Evolutionary conservation across 2,329 filamentous ascomycete species (phyloP).

Genomic region (Diaporthe citrichinensis): DNA sequence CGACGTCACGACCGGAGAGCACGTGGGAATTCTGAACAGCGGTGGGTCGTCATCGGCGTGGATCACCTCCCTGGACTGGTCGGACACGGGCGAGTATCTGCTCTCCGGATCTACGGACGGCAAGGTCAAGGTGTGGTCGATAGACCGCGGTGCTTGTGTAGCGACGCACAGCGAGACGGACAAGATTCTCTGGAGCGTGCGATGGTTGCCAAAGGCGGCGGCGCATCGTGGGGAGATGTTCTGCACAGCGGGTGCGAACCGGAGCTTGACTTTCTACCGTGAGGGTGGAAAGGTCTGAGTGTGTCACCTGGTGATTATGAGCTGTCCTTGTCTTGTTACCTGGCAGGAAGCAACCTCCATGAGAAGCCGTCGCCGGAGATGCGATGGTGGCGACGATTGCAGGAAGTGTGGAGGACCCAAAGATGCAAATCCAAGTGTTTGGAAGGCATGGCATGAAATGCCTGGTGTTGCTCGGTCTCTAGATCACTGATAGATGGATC

Average conservation of each 20-base stretch:
- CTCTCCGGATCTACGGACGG: constrained; percentile 92
- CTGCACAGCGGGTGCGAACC: constrained; percentile 82
- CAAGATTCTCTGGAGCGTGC: constrained; percentile 85
- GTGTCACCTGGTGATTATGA: neutral
- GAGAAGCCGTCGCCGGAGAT: neutral
- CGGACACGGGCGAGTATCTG: constrained; percentile 90
- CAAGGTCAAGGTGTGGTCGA: constrained; percentile 95
- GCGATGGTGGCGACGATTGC: neutral
- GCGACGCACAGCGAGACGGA: constrained; percentile 95
- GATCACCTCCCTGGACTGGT: constrained; percentile 95
- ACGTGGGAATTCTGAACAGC: constrained; percentile 81
- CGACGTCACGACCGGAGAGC: constrained; percentile 92
- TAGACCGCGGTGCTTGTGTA: constrained; percentile 86
- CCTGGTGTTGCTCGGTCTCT: neutral
- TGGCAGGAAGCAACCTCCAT: neutral
- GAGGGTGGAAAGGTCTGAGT: constrained; percentile 69
- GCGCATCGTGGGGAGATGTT: constrained; percentile 77
- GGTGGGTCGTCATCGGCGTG: constrained; percentile 81
- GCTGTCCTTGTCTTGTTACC: constrained; percentile 54
- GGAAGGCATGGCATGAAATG: neutral
- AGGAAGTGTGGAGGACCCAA: neutral
- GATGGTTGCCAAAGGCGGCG: constrained; percentile 82
- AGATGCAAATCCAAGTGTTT: neutral
- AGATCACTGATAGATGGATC: neutral
- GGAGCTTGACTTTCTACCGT: constrained; percentile 84